These are phyloP conservation scores for Hyphodiscus hymeniophilus DNA, from an alignment of 495 filamentous ascomycete genomes.

Conservation along the genomic window DNA sequence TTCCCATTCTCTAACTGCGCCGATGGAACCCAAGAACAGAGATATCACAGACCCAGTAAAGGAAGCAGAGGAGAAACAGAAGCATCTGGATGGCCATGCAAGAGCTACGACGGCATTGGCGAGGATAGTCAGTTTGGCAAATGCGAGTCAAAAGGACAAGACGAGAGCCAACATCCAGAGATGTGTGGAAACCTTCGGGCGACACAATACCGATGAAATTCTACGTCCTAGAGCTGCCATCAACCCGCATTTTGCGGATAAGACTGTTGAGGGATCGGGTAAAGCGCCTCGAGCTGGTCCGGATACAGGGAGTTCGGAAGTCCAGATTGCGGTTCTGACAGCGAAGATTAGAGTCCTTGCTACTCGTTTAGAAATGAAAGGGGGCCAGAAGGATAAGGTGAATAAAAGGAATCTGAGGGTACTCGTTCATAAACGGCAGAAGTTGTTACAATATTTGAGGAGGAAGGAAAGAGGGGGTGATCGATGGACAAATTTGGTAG, in stretches of 20 bases:
- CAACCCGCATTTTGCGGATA: slow-evolving; percentile 14
- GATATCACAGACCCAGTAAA: slow-evolving; percentile 36
- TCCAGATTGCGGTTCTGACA: slow-evolving; percentile 95
- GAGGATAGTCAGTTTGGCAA: slow-evolving; percentile 65
- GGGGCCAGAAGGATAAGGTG: slow-evolving; percentile 66
- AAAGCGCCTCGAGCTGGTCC: slow-evolving; percentile 68
- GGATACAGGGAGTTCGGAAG: slow-evolving; percentile 89
- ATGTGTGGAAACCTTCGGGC: slow-evolving; percentile 81
- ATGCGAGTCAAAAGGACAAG: slow-evolving; percentile 67
- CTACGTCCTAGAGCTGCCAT: slow-evolving; percentile 45
- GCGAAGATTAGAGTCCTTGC: slow-evolving; percentile 82
- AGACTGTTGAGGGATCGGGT: slow-evolving; percentile 12
- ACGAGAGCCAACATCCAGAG: slow-evolving; percentile 71
- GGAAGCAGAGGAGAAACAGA: slow-evolving; percentile 27
- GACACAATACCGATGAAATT: slow-evolving; percentile 74
- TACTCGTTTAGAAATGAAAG: slow-evolving; percentile 45
- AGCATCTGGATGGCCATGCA: slow-evolving; percentile 37
- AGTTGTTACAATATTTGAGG: slow-evolving; percentile 75
- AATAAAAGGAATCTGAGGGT: slow-evolving; percentile 85
- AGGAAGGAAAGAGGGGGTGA: slow-evolving; percentile 84
- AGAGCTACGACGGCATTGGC: slow-evolving; percentile 58
- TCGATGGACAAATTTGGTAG: slow-evolving; percentile 76
- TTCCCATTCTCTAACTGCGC: slow-evolving; percentile 55
- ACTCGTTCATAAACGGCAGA: slow-evolving; percentile 84
- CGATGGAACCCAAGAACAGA: slow-evolving; percentile 30